Conservation (phyloP, 495 filamentous ascomycete species). For the Penicillium robsamsonii region DNA sequence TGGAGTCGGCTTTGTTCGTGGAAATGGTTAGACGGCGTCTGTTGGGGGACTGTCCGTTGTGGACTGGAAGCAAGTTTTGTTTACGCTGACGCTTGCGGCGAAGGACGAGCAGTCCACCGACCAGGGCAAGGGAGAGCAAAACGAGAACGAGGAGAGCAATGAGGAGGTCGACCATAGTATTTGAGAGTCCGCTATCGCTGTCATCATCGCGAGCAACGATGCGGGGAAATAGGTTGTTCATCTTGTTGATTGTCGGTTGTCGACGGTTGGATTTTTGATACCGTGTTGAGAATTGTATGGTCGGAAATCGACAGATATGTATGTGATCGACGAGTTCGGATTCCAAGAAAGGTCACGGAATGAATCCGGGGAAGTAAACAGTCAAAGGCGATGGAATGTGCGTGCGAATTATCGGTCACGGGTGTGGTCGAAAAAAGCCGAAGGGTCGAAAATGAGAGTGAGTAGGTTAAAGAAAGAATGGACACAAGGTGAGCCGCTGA, state of each 20-base stretch:
- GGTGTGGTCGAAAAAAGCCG: constrained; percentile 12
- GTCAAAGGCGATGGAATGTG: constrained; percentile 3
- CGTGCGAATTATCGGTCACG: constrained; percentile 11
- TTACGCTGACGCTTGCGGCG: constrained; percentile 59
- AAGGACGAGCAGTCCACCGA: constrained; percentile 66
- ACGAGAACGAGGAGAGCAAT: constrained; percentile 77
- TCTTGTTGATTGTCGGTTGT: constrained; percentile 26
- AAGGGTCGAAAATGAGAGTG: constrained; percentile 15
- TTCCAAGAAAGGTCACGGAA: constrained; percentile 25
- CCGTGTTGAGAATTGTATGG: neutral
- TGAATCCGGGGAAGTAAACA: constrained; percentile 20
- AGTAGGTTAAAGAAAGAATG: constrained; percentile 43
- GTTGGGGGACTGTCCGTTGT: constrained; percentile 52
- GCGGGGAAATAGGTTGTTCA: constrained; percentile 49
- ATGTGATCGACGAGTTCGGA: constrained; percentile 22
- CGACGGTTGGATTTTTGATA: constrained; percentile 13
- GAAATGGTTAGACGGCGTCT: constrained; percentile 69
- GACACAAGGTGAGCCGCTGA: constrained; percentile 61
- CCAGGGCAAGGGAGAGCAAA: constrained; percentile 62
- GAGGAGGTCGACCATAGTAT: constrained; percentile 66
- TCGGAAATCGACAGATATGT: neutral
- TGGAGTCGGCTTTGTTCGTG: constrained; percentile 58
- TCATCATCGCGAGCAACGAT: constrained; percentile 53
- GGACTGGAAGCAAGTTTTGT: constrained; percentile 56
- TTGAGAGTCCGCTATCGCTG: constrained; percentile 43